These are phyloP conservation scores for Cicer chorassanicum DNA, from an alignment of 306 rosid genomes.

Conservation along the genomic window DNA sequence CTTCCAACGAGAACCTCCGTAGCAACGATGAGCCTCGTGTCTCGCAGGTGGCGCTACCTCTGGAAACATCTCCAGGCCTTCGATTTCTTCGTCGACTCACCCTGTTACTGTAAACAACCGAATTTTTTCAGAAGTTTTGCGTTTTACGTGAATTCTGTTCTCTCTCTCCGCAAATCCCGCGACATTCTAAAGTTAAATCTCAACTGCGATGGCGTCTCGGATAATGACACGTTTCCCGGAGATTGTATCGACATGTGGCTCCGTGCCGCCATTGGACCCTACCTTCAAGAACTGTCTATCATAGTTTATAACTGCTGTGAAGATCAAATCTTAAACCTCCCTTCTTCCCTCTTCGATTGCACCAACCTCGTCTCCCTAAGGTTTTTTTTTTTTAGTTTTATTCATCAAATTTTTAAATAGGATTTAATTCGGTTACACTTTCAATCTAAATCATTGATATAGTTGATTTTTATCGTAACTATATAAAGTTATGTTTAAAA, in stretches of 20 bases:
- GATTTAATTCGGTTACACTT: no score
- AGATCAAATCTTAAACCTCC: not conserved
- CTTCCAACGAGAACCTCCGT: no score
- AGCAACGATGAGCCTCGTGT: no score
- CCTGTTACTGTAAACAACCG: no score
- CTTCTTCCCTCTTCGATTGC: not conserved
- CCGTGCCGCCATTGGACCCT: slow-evolving; percentile 9
- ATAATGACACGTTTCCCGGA: not conserved
- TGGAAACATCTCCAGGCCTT: no score
- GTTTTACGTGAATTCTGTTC: not conserved
- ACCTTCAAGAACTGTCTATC: not conserved
- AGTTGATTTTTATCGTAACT: no score
- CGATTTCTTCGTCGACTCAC: no score
- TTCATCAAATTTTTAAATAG: no score
- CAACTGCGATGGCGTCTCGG: not conserved
- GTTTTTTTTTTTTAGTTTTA: no score
- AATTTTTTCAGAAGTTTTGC: not conserved
- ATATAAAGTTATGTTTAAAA: no score
- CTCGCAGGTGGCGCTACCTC: no score
- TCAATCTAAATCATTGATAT: no score
- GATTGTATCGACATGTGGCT: not conserved
- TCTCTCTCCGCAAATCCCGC: not conserved
- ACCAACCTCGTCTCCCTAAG: not conserved
- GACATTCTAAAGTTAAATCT: not conserved
- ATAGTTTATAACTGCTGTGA: not conserved